Evolutionary conservation across 1,139 yeast species (phyloP).

Genomic region (Debaryomycetaceae sp.): DNA sequence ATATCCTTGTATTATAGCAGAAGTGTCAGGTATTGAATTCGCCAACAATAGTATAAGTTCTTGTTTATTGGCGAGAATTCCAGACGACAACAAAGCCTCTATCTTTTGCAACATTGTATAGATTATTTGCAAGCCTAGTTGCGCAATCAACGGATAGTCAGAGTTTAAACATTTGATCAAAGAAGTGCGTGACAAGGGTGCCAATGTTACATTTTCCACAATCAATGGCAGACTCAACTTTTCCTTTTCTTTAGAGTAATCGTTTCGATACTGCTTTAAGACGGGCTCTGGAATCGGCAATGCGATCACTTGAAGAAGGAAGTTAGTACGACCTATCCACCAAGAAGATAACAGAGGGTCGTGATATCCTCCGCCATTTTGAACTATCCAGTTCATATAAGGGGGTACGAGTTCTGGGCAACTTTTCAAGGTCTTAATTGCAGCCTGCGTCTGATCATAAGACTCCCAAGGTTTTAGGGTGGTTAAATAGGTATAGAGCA

Average conservation of each 20-base stretch:
- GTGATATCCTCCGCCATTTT: slow-evolving; percentile 55
- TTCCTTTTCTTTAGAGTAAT: slow-evolving; percentile 9
- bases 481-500: slow-evolving; percentile 60
- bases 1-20: slow-evolving; percentile 17
- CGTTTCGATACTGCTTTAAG: not conserved
- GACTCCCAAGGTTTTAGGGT: slow-evolving; percentile 82
- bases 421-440: slow-evolving; percentile 45
- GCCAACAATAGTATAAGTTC: slow-evolving; percentile 28
- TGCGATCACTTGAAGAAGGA: slow-evolving; percentile 56
- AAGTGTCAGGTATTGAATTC: slow-evolving; percentile 27
- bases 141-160: slow-evolving; percentile 58
- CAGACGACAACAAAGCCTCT: slow-evolving; percentile 30
- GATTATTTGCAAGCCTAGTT: slow-evolving; percentile 61
- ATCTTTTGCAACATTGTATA: slow-evolving; percentile 55
- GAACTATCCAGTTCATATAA: slow-evolving; percentile 55
- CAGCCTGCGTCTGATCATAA: slow-evolving; percentile 55
- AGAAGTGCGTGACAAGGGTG: slow-evolving; percentile 58
- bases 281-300: slow-evolving; percentile 45
- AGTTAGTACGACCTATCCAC: slow-evolving; percentile 74
- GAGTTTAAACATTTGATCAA: slow-evolving; percentile 57
- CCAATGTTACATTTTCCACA: slow-evolving; percentile 61
- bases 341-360: slow-evolving; percentile 75
- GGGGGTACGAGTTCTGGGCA: slow-evolving; percentile 76
- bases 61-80: slow-evolving; percentile 24
- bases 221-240: slow-evolving; percentile 21